Conservation (phyloP, 2,329 filamentous ascomycete genomes). For the Macrophomina pseudophaseolina region DNA sequence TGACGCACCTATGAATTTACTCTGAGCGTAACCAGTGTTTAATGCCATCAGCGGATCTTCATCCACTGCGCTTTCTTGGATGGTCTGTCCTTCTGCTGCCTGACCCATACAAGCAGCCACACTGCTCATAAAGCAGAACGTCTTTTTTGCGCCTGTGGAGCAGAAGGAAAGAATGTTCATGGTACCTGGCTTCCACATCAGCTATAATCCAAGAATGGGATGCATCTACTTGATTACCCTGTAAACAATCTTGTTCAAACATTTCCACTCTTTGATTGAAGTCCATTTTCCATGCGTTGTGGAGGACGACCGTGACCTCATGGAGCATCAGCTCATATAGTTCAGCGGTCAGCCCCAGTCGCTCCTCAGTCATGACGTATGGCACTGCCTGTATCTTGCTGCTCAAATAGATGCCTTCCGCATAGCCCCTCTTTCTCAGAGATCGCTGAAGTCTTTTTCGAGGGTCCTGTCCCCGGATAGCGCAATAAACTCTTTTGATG, state of each 20-base stretch:
- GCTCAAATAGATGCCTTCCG: constrained; percentile 31
- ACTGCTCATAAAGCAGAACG: constrained; percentile 28
- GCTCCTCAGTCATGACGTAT: constrained; percentile 24
- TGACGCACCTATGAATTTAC: constrained; percentile 28
- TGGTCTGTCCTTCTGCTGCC: background rate
- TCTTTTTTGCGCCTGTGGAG: constrained; percentile 32
- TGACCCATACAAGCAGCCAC: constrained; percentile 27
- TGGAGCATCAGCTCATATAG: constrained; percentile 30
- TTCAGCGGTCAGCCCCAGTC: background rate
- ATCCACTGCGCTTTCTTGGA: constrained; percentile 21
- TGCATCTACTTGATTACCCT: background rate
- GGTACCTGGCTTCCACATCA: constrained; percentile 29
- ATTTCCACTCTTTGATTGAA: constrained; percentile 37
- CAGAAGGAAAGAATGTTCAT: constrained; percentile 38
- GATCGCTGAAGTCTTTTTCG: constrained; percentile 33
- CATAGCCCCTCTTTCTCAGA: constrained; percentile 26
- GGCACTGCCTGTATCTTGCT: constrained; percentile 2
- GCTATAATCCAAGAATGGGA: background rate
- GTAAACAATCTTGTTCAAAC: constrained; percentile 39
- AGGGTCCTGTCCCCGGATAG: constrained; percentile 27
- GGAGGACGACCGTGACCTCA: constrained; percentile 35
- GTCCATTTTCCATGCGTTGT: constrained; percentile 41
- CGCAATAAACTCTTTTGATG: constrained; percentile 23
- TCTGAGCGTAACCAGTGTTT: constrained; percentile 28
- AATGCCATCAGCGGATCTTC: constrained; percentile 25